phyloP scores from a whole-genome alignment of 164 flowering plant species.

The Vitis amurensis region DNA sequence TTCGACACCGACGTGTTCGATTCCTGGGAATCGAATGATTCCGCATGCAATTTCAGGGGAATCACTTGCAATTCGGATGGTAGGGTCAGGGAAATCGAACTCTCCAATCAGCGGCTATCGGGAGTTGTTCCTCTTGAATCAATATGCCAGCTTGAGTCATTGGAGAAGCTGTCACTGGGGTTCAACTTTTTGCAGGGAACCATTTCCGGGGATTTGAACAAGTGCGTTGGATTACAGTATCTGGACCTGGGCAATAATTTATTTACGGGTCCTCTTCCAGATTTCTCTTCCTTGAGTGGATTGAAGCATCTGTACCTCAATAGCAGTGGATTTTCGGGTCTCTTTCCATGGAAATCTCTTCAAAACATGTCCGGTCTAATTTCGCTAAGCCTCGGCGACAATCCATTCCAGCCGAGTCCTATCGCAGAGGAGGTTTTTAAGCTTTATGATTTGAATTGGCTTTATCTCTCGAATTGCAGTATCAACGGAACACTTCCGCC shows the following conservation, averaged over 20 bases:
- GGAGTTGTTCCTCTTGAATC: constrained; percentile 44
- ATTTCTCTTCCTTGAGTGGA: constrained; percentile 33
- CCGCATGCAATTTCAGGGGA: constrained; percentile 41
- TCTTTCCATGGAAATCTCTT: constrained; percentile 63
- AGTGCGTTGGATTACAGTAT: constrained; percentile 40
- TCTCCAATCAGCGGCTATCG: constrained; percentile 26
- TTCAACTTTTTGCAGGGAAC: constrained; percentile 39
- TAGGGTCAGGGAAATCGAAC: constrained; percentile 46
- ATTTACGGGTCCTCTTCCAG: constrained; percentile 48
- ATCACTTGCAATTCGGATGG: constrained; percentile 29
- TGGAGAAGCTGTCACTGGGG: constrained; percentile 56
- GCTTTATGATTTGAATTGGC: constrained; percentile 38
- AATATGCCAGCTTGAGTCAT: constrained; percentile 40
- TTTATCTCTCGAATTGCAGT: constrained; percentile 54
- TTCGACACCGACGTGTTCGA: constrained; percentile 29
- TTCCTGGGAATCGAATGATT: constrained; percentile 32
- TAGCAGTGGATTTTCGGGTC: constrained; percentile 47
- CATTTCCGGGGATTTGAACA: constrained; percentile 28
- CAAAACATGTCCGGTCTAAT: constrained; percentile 31
- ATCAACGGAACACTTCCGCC: constrained; percentile 61
- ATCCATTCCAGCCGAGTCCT: constrained; percentile 35
- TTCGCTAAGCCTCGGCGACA: constrained; percentile 55
- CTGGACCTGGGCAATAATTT: constrained; percentile 55
- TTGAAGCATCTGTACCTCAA: constrained; percentile 40
- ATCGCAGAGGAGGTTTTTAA: constrained; percentile 36